Conservation (phyloP, 2,329 filamentous ascomycete genomes). For the Sphaerostilbella broomeana region DNA sequence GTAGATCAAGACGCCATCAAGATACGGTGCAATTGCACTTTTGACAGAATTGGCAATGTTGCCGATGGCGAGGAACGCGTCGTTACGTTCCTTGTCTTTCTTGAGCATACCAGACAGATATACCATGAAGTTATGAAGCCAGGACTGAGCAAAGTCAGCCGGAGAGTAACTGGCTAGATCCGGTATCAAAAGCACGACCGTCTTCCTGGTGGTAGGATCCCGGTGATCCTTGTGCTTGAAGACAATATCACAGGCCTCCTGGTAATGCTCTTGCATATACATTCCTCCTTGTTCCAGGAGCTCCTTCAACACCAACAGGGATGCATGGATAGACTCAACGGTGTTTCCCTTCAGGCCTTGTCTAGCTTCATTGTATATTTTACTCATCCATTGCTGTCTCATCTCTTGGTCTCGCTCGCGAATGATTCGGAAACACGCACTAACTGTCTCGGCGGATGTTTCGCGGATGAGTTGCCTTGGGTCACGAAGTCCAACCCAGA, state of each 20-base stretch:
- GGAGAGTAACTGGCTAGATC: constrained; percentile 90
- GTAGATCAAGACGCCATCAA: constrained; percentile 89
- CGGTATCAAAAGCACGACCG: constrained; percentile 85
- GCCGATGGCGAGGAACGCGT: constrained; percentile 91
- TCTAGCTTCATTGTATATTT: constrained; percentile 82
- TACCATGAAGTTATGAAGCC: constrained; percentile 94
- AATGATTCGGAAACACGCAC: constrained; percentile 93
- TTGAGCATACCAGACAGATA: constrained; percentile 91
- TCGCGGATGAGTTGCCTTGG: constrained; percentile 85
- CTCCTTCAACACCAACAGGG: constrained; percentile 85
- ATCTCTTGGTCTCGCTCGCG: constrained; percentile 84
- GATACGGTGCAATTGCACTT: constrained; percentile 87
- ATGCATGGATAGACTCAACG: constrained; percentile 88
- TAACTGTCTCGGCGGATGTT: constrained; percentile 86
- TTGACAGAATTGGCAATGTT: constrained; percentile 95
- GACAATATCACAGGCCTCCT: constrained; percentile 86
- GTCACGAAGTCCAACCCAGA: constrained; percentile 91
- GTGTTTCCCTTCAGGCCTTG: constrained; percentile 73
- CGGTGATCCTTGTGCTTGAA: constrained; percentile 89
- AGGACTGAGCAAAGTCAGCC: constrained; percentile 76
- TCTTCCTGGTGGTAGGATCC: constrained; percentile 79
- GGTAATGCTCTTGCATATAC: constrained; percentile 97
- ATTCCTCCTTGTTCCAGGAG: constrained; percentile 91
- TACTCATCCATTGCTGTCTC: constrained; percentile 80
- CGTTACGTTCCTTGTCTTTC: constrained; percentile 87